A percentile compares a stretch with the other conserved stretches of the same genome.
Evolutionary conservation across 73 alveolate species (phyloP).

Genomic region (Tetrahymena borealis): DNA sequence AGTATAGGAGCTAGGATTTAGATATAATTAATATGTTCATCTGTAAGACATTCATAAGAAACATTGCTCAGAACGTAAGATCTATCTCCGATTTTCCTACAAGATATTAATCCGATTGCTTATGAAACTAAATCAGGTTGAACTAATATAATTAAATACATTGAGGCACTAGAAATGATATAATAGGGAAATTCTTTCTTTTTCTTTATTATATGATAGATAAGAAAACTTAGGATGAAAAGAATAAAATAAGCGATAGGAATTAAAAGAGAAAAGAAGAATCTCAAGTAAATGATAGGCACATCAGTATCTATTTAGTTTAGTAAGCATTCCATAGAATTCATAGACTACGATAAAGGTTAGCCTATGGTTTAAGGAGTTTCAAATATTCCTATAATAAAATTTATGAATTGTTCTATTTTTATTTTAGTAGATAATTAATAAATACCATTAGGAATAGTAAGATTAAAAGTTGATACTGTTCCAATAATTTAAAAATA

Average conservation of each 20-base stretch:
- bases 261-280: neutral
- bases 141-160: neutral
- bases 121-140: neutral
- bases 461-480: neutral
- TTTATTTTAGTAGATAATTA: neutral
- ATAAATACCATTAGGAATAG: neutral
- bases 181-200: too few relatives aligned
- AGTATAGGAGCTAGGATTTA: slow-evolving; percentile 6
- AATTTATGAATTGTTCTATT: neutral
- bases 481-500: slow-evolving; percentile 19
- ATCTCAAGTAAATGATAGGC: neutral
- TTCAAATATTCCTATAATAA: slow-evolving; percentile 9
- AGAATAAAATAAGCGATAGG: neutral
- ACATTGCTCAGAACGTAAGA: neutral
- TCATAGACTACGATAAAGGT: neutral
- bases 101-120: neutral
- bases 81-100: slow-evolving; percentile 11
- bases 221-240: neutral
- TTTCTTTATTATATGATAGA: neutral
- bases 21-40: neutral
- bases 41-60: slow-evolving; percentile 6
- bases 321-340: neutral
- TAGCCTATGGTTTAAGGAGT: neutral
- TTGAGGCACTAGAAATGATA: neutral
- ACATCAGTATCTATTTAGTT: slow-evolving; percentile 1